phyloP scores from a whole-genome alignment of 768 basidiomycete genomes.

The Leucosporidium yakuticum region DNA sequence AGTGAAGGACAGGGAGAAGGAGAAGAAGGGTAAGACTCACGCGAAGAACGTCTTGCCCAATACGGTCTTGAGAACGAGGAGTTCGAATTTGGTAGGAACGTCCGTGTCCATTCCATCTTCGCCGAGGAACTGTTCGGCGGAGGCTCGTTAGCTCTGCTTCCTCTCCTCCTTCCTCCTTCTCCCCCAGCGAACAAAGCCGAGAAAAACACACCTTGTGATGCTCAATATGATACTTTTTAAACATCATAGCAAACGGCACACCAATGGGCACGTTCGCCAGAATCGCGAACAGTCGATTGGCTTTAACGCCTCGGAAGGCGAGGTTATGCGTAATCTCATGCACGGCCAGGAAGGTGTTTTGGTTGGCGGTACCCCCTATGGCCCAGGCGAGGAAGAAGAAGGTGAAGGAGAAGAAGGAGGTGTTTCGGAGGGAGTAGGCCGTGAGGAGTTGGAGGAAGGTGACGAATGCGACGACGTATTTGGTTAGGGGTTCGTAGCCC shows the following conservation, averaged over 20 bases:
- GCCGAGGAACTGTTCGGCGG: slow-evolving; percentile 59
- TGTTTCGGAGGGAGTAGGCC: slow-evolving; percentile 62
- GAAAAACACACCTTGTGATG: slow-evolving; percentile 30
- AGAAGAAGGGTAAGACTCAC: slow-evolving; percentile 49
- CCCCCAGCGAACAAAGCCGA: background rate
- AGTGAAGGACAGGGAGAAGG: slow-evolving; percentile 41
- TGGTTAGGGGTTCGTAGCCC: slow-evolving; percentile 88
- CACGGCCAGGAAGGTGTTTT: slow-evolving; percentile 95
- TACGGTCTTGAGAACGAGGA: slow-evolving; percentile 83
- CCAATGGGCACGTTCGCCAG: slow-evolving; percentile 90
- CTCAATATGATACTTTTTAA: slow-evolving; percentile 60
- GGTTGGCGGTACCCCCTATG: slow-evolving; percentile 91
- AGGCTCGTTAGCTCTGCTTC: background rate
- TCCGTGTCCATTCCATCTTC: slow-evolving; percentile 96
- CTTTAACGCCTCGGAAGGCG: slow-evolving; percentile 72
- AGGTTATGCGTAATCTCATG: slow-evolving; percentile 99
- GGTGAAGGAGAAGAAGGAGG: slow-evolving; percentile 59
- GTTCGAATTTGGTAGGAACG: slow-evolving; percentile 77
- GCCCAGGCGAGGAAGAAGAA: slow-evolving; percentile 75
- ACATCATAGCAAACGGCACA: slow-evolving; percentile 87
- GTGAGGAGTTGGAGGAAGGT: slow-evolving; percentile 65
- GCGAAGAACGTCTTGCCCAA: slow-evolving; percentile 97
- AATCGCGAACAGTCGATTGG: slow-evolving; percentile 82
- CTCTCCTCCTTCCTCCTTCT: slow-evolving; percentile 47
- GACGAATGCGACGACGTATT: slow-evolving; percentile 78